Evolutionary conservation across 768 basidiomycete genomes (phyloP), one percentile per base, ranked within the genome.

Genomic region (Tulasnella calospora): DNA sequence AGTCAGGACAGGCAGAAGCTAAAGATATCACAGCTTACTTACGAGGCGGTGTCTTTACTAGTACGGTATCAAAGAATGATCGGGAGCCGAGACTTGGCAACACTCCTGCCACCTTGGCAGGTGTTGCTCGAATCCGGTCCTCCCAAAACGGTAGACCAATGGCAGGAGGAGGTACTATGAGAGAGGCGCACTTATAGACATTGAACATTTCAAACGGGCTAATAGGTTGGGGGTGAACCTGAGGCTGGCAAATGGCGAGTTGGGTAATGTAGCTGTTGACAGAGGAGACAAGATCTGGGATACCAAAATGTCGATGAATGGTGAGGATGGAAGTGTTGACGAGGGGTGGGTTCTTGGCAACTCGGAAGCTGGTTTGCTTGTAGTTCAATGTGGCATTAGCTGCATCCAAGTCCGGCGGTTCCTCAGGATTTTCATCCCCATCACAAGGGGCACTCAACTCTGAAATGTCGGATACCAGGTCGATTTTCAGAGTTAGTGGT

Each of bases 41-140:
- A 10, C 67, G 33, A 15, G 15, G 51, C 10, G 46, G 30, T 40
- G 51, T 47, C 7, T 76, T 41, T 10, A 80, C 69, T 5, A 80
- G 44, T 0, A 74, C 79, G 0, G 70, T 80, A 51, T 80, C 79
- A 46, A 80, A 80, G n/a, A 41, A 47, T 27, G 74, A 3, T 27
- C 47, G 41, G 19, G n/a, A 7, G 23, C 51, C 30, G n/a, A 67
- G 47, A 13, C 73, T 23, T 33, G 41, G 35, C 27, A 44, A 33
- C 10, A 36, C 10, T 5, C 61, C 9, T 6, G n/a, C 5, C 7
- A 21, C 23, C 17, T 27, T 72, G 10, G 6, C 46, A n/a, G 74
- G 47, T 21, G 46, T 27, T 21, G 41, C 47, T 15, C 38, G 74
- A 75, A 75, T 40, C 13, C 12, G n/a, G 74, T 57, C 74, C 21